Conservation (phyloP, 805 yeast species). For the Barnettozyma vustinii region DNA sequence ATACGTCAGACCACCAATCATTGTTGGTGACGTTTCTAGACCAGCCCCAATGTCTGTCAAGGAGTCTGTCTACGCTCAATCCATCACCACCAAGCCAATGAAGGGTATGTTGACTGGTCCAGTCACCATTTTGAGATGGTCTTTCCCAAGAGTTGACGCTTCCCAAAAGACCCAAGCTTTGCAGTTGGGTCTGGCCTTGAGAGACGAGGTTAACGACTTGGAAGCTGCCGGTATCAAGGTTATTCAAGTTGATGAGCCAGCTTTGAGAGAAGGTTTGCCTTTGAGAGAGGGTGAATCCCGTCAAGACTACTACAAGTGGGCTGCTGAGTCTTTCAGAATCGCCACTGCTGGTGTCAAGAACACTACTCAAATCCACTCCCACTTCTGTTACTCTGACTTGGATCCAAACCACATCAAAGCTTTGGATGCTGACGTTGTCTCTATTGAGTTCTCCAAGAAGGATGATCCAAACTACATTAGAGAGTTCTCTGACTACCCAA, state of each 20-base stretch:
- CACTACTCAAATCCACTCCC: conserved; percentile 97
- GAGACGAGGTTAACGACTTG: conserved; percentile 97
- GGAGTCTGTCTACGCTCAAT: conserved; percentile 99
- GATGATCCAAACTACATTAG: conserved; percentile 97
- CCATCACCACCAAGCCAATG: conserved; percentile 90
- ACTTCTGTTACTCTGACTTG: conserved; percentile 99
- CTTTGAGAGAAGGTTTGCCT: conserved; percentile 99
- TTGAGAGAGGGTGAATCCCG: conserved; percentile 97
- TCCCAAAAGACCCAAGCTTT: conserved; percentile 89
- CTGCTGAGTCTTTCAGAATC: conserved; percentile 99
- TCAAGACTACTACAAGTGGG: conserved; percentile 95
- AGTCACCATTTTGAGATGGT: conserved; percentile 99
- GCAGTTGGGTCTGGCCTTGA: conserved; percentile 94
- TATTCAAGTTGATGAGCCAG: conserved; percentile 99
- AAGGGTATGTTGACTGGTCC: conserved; percentile 99
- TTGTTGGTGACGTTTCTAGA: conserved; percentile 98
- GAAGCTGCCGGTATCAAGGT: conserved; percentile 98
- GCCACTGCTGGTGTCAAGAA: conserved; percentile 97
- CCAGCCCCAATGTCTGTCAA: conserved; percentile 98
- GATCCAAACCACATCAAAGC: conserved; percentile 99
- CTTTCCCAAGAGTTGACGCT: conserved; percentile 99
- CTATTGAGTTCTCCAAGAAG: conserved; percentile 99
- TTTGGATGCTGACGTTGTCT: conserved; percentile 98
- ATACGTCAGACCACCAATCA: conserved; percentile 99
- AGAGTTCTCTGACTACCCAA: conserved; percentile 97